Conservation (phyloP, 2,329 filamentous ascomycete species). For the Diatrype stigma region DNA sequence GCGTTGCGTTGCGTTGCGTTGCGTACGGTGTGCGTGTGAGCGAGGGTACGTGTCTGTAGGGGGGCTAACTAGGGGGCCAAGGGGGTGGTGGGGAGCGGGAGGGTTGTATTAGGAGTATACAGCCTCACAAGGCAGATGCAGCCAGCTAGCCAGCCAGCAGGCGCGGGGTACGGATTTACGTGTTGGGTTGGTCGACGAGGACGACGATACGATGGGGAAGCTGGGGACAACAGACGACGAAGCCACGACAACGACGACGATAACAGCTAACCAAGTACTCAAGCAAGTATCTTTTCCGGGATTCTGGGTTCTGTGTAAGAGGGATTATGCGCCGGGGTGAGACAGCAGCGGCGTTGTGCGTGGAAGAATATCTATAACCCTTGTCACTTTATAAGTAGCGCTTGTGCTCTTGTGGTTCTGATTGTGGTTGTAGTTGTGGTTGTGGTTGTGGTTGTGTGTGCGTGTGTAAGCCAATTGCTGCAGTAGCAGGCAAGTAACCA, state of each 20-base stretch:
- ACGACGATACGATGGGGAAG: too few species aligned
- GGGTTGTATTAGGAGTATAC: slow-evolving; percentile 3
- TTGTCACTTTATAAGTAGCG: too few species aligned
- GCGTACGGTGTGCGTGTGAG: not conserved
- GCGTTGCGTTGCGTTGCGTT: too few species aligned
- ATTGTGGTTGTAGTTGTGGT: not conserved
- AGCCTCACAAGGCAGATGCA: slow-evolving; percentile 19
- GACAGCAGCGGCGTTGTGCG: not conserved
- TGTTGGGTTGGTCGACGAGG: not conserved
- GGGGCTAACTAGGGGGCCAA: too few species aligned
- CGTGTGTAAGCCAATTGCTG: not conserved
- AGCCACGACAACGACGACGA: too few species aligned
- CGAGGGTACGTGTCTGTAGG: not conserved
- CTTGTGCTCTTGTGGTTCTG: too few species aligned
- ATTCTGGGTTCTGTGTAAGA: not conserved
- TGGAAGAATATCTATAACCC: too few species aligned
- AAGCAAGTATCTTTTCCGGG: too few species aligned
- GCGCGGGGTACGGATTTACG: slow-evolving; percentile 3
- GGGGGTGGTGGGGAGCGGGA: not conserved
- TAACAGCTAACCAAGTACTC: too few species aligned
- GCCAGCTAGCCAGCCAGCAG: slow-evolving; percentile 13
- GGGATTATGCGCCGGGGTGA: not conserved
- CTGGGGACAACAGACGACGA: too few species aligned
- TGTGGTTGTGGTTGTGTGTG: not conserved
- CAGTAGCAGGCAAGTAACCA: not conserved